Conservation (phyloP, 192 early-diverging fungal species). For the Podila minutissima region DNA sequence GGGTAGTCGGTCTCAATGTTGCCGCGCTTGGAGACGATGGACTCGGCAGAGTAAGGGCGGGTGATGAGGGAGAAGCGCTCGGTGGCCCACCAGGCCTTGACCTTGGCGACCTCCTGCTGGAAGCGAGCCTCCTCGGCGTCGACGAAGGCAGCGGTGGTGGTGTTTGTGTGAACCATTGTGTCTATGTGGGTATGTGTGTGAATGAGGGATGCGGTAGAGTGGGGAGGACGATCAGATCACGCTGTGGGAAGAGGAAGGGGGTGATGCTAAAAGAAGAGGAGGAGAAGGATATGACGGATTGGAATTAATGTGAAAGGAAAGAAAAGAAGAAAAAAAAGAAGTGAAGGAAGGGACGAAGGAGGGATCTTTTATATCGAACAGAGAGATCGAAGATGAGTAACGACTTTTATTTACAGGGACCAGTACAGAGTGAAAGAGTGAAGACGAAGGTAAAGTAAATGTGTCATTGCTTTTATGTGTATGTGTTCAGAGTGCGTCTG, state of each 20-base stretch:
- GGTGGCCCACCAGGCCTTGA: constrained; percentile 90
- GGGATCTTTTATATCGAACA: background rate
- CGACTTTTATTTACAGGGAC: background rate
- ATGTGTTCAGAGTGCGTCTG: no score
- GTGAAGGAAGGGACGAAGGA: background rate
- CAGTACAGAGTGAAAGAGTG: background rate
- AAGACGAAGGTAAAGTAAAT: background rate
- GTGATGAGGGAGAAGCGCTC: constrained; percentile 84
- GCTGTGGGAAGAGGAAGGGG: background rate
- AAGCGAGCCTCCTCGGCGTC: constrained; percentile 78
- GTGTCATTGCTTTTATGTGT: constrained; percentile 2
- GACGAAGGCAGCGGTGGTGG: constrained; percentile 50
- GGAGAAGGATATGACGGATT: background rate
- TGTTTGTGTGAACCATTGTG: constrained; percentile 51
- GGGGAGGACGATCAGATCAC: constrained; percentile 1
- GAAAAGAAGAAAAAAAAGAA: background rate
- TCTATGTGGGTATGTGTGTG: background rate
- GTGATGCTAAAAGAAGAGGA: background rate
- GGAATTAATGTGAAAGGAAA: background rate
- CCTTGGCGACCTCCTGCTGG: constrained; percentile 80
- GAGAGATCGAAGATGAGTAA: background rate
- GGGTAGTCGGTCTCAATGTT: constrained; percentile 76
- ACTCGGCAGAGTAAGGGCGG: constrained; percentile 87
- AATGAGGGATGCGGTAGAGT: background rate
- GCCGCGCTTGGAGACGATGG: constrained; percentile 92